Percentiles rank a stretch among this genome's conserved stretches.
phyloP scores from a whole-genome alignment of 495 filamentous ascomycete species.

The Penicillium egyptiacum region DNA sequence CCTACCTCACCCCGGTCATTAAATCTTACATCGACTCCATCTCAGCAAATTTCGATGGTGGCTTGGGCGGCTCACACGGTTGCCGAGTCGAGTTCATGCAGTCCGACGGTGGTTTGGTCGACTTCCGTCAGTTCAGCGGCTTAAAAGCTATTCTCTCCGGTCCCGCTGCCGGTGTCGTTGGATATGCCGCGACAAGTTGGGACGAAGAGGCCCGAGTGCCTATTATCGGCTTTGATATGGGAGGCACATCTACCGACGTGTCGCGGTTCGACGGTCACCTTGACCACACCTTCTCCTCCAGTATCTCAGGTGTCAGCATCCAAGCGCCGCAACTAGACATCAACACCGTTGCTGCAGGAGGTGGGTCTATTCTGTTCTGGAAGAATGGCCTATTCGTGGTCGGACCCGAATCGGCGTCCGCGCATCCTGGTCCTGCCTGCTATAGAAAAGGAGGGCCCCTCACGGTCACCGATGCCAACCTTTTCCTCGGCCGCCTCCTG shows the following conservation, averaged over 20 bases:
- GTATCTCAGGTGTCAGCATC: constrained; percentile 74
- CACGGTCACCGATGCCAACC: constrained; percentile 91
- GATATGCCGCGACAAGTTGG: constrained; percentile 91
- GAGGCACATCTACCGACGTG: constrained; percentile 92
- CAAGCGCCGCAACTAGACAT: constrained; percentile 93
- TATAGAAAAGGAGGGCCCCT: constrained; percentile 92
- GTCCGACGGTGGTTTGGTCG: constrained; percentile 55
- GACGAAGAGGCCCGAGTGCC: constrained; percentile 74
- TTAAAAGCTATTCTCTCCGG: constrained; percentile 60
- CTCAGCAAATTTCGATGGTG: constrained; percentile 58
- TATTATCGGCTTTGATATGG: constrained; percentile 97
- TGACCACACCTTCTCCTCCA: constrained; percentile 56
- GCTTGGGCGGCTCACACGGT: constrained; percentile 47
- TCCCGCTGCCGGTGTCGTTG: constrained; percentile 73
- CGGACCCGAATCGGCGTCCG: constrained; percentile 88
- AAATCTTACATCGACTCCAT: constrained; percentile 94
- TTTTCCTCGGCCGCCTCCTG: constrained; percentile 81
- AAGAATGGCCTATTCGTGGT: constrained; percentile 92
- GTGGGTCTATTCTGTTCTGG: constrained; percentile 86
- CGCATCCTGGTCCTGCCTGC: constrained; percentile 90
- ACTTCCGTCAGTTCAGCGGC: constrained; percentile 57
- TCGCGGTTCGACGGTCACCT: constrained; percentile 90
- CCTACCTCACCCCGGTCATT: constrained; percentile 93
- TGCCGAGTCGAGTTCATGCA: constrained; percentile 56
- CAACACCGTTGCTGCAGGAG: constrained; percentile 96